phyloP scores from a whole-genome alignment of 2,329 filamentous ascomycete genomes.

The Pyrenophora seminiperda region DNA sequence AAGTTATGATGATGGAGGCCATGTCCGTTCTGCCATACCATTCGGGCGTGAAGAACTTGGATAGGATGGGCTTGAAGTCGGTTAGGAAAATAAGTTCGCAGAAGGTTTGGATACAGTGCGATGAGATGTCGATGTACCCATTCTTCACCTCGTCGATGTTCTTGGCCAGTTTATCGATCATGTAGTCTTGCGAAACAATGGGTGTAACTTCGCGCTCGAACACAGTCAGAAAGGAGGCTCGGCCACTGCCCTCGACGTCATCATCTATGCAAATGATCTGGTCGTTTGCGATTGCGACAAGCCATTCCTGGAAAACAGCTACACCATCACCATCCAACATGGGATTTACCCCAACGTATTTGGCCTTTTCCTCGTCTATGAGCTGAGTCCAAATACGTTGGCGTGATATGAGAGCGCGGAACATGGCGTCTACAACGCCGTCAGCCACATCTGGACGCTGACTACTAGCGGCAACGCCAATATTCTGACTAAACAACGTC shows the following conservation, averaged over 20 bases:
- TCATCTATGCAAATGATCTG: constrained; percentile 99
- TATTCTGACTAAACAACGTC: constrained; percentile 95
- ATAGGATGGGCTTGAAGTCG: constrained; percentile 82
- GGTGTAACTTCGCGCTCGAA: constrained; percentile 85
- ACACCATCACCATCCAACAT: constrained; percentile 75
- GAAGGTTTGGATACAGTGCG: constrained; percentile 88
- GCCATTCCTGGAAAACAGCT: constrained; percentile 81
- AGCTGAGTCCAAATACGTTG: constrained; percentile 87
- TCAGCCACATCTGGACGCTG: constrained; percentile 88
- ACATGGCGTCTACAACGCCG: constrained; percentile 95
- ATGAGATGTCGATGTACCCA: constrained; percentile 93
- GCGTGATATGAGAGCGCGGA: constrained; percentile 78
- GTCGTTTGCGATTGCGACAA: constrained; percentile 95
- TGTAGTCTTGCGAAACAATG: constrained; percentile 77
- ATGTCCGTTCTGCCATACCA: constrained; percentile 90
- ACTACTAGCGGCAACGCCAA: constrained; percentile 82
- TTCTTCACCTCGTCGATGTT: constrained; percentile 80
- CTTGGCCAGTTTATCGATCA: constrained; percentile 67
- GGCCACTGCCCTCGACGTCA: constrained; percentile 59
- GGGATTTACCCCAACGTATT: constrained; percentile 62
- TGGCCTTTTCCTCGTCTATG: constrained; percentile 80
- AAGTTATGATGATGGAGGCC: constrained; percentile 91
- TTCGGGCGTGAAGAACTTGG: constrained; percentile 85
- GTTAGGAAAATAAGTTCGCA: constrained; percentile 85
- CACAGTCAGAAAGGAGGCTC: constrained; percentile 80